These are phyloP conservation scores for Helianthus annuus DNA, from an alignment of 129 eudicot genomes.

Conservation along the genomic window HanXRQr2.0-SUNRISE NC_035442.2:25607421-25607920, in stretches of 20 bases:
- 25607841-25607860: constrained; percentile 20
- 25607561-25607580: constrained; percentile 22
- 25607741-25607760: constrained; percentile 49
- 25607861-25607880: constrained; percentile 36
- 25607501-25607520: constrained; percentile 51
- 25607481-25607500: constrained; percentile 55
- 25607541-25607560: constrained; percentile 28
- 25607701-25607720: constrained; percentile 30
- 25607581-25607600: background rate
- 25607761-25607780: constrained; percentile 53
- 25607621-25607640: background rate
- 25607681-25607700: constrained; percentile 36
- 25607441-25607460: constrained; percentile 27
- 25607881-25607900: constrained; percentile 33
- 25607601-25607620: background rate
- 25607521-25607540: constrained; percentile 24
- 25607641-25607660: constrained; percentile 52
- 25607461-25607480: constrained; percentile 63
- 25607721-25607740: constrained; percentile 28
- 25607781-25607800: constrained; percentile 53
- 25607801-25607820: constrained; percentile 29
- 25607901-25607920: constrained; percentile 56
- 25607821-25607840: constrained; percentile 21
- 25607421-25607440: constrained; percentile 52
- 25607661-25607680: constrained; percentile 53